A percentile compares a stretch with the other conserved stretches of the same genome.
These are phyloP conservation scores for Yamadazyma akitaensis DNA, from an alignment of 805 yeast genomes.

Conservation along the genomic window DNA sequence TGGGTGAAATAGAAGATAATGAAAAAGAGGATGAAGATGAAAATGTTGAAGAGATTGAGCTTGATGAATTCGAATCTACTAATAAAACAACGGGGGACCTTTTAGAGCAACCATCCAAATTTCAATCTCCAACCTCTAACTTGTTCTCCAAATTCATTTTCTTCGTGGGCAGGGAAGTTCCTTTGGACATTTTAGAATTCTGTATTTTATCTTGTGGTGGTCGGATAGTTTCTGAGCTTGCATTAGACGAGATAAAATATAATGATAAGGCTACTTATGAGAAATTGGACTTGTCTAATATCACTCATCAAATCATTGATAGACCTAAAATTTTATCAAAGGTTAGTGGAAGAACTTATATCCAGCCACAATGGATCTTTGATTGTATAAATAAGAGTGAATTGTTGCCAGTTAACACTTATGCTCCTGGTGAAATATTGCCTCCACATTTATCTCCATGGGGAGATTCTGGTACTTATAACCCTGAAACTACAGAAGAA, in stretches of 20 bases:
- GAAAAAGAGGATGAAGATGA: conserved; percentile 16
- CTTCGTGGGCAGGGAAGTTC: conserved; percentile 92
- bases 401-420: conserved; percentile 71
- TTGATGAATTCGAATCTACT: conserved; percentile 70
- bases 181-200: conserved; percentile 87
- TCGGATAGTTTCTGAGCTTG: conserved; percentile 76
- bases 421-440: conserved; percentile 90
- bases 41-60: conserved; percentile 25
- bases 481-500: conserved; percentile 67
- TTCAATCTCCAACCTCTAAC: conserved; percentile 55
- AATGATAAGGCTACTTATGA: conserved; percentile 42
- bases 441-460: conserved; percentile 99
- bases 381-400: conserved; percentile 80
- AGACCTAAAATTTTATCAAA: conserved; percentile 77
- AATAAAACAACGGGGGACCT: conserved; percentile 66
- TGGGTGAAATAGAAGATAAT: conserved; percentile 13
- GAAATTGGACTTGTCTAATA: conserved; percentile 56
- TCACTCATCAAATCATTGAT: conserved; percentile 94
- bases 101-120: conserved; percentile 61
- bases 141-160: conserved; percentile 75
- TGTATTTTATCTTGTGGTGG: conserved; percentile 87
- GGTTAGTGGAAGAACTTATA: conserved; percentile 87
- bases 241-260: conserved; percentile 68
- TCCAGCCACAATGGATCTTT: conserved; percentile 98
- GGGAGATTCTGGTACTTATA: conserved; percentile 93